A percentile compares a stretch with the other conserved stretches of the same genome.
Conservation (phyloP, 2,329 filamentous ascomycete species). For the Ophiostoma australiae region DNA sequence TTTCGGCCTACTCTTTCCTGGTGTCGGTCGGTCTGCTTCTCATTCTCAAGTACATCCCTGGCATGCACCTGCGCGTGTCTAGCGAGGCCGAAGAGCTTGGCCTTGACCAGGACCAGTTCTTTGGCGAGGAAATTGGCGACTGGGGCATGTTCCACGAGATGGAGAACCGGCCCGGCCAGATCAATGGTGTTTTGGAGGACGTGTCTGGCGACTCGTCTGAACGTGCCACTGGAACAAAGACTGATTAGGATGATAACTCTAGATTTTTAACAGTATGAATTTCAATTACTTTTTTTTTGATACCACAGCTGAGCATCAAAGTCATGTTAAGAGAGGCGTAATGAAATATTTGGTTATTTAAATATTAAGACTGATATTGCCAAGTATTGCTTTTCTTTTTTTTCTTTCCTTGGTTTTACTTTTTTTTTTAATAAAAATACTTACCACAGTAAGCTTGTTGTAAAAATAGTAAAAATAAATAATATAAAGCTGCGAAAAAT, state of each 20-base stretch:
- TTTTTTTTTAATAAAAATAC: too few relatives aligned
- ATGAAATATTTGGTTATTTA: too few relatives aligned
- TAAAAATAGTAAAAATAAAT: too few relatives aligned
- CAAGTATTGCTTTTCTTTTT: too few relatives aligned
- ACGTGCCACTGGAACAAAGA: not conserved
- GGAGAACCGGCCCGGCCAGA: not conserved
- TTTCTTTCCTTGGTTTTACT: too few relatives aligned
- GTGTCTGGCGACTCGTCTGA: not conserved
- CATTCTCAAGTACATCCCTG: conserved; percentile 65
- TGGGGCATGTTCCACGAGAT: conserved; percentile 13
- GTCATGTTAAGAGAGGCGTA: too few relatives aligned
- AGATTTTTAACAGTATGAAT: too few relatives aligned
- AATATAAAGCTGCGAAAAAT: too few relatives aligned
- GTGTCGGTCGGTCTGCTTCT: conserved; percentile 66
- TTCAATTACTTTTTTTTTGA: too few relatives aligned
- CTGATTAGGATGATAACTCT: not conserved
- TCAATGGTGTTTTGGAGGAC: not conserved
- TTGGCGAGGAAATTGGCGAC: conserved; percentile 69
- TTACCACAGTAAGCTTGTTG: too few relatives aligned
- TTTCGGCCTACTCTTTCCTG: conserved; percentile 61
- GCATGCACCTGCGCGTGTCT: conserved; percentile 62
- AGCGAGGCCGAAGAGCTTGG: conserved; percentile 65
- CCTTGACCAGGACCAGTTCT: conserved; percentile 43
- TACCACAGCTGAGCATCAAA: too few relatives aligned
- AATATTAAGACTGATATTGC: too few relatives aligned